Evolutionary conservation across 1,284 basidiomycete genomes (phyloP).

Genomic region (Porogramme epimiltina): DNA sequence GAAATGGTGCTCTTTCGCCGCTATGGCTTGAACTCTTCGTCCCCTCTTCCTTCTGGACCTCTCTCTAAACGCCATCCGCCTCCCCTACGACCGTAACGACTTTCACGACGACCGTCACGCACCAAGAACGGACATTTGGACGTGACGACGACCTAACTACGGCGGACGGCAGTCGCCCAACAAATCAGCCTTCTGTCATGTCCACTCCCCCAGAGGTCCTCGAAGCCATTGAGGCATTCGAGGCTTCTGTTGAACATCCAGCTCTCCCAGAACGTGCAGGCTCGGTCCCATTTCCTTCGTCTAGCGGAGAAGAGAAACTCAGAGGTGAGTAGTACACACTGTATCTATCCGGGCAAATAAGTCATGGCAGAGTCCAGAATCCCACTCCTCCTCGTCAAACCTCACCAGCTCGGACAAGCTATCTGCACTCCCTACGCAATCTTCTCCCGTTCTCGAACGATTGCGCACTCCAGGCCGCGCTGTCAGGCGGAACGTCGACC

Average conservation of each 20-base stretch:
- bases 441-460: conserved; percentile 31
- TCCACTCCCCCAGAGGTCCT: conserved; percentile 3
- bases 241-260: neutral
- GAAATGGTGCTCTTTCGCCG: neutral
- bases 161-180: neutral
- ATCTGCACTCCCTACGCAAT: conserved; percentile 37
- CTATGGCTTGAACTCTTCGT: neutral
- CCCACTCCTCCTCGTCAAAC: conserved; percentile 34
- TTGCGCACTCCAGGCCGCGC: conserved; percentile 22
- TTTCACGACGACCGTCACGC: too few relatives aligned
- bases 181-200: neutral
- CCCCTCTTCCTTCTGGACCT: neutral
- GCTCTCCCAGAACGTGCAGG: conserved; percentile 11
- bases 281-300: conserved; percentile 19
- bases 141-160: neutral
- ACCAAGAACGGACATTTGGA: too few relatives aligned
- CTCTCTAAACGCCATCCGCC: neutral
- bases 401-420: conserved; percentile 42
- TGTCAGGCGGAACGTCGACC: conserved; percentile 27
- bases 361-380: conserved; percentile 17
- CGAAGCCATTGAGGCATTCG: neutral
- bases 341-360: too few relatives aligned
- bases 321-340: conserved; percentile 12
- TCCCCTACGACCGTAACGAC: neutral
- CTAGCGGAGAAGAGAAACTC: conserved; percentile 1